Percentiles rank a stretch among this genome's conserved stretches.
Evolutionary conservation across 1,139 yeast genomes (phyloP).

Genomic region (Kodamaea suecica): DNA sequence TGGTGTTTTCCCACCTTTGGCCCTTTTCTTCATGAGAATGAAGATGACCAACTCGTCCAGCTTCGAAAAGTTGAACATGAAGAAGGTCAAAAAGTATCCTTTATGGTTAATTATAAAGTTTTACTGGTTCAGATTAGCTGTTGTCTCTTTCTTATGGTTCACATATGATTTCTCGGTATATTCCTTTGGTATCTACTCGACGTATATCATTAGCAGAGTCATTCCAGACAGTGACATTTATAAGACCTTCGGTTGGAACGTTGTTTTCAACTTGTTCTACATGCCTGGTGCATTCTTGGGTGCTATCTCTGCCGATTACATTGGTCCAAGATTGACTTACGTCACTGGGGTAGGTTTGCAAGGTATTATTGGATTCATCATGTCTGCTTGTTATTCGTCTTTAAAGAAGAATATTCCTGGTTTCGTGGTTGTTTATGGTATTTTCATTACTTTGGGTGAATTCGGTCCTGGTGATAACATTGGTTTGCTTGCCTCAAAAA

Average conservation of each 20-base stretch:
- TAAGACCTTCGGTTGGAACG: slow-evolving; percentile 88
- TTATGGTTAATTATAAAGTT: slow-evolving; percentile 67
- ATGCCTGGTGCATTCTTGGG: slow-evolving; percentile 88
- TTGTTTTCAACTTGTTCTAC: slow-evolving; percentile 81
- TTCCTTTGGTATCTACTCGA: slow-evolving; percentile 84
- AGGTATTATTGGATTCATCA: slow-evolving; percentile 77
- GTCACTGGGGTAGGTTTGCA: slow-evolving; percentile 67
- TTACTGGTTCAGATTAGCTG: slow-evolving; percentile 75
- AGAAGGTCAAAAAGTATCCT: slow-evolving; percentile 58
- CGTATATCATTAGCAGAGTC: slow-evolving; percentile 58
- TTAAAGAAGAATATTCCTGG: slow-evolving; percentile 66
- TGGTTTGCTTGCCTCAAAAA: slow-evolving; percentile 83
- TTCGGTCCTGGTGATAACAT: slow-evolving; percentile 94
- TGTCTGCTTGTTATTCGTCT: slow-evolving; percentile 67
- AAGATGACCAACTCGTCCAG: slow-evolving; percentile 70
- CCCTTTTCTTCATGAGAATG: slow-evolving; percentile 73
- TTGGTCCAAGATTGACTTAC: slow-evolving; percentile 90
- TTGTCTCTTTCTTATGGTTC: slow-evolving; percentile 84
- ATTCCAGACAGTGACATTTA: slow-evolving; percentile 64
- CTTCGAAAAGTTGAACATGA: slow-evolving; percentile 69
- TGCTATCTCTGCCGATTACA: slow-evolving; percentile 72
- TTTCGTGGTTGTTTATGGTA: slow-evolving; percentile 82
- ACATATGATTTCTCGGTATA: slow-evolving; percentile 84
- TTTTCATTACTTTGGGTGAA: slow-evolving; percentile 83
- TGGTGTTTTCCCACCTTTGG: slow-evolving; percentile 85